Percentiles rank a stretch among this genome's conserved stretches.
Conservation (phyloP, 108 stramenopile species). For the Skeletonema grethae region DNA sequence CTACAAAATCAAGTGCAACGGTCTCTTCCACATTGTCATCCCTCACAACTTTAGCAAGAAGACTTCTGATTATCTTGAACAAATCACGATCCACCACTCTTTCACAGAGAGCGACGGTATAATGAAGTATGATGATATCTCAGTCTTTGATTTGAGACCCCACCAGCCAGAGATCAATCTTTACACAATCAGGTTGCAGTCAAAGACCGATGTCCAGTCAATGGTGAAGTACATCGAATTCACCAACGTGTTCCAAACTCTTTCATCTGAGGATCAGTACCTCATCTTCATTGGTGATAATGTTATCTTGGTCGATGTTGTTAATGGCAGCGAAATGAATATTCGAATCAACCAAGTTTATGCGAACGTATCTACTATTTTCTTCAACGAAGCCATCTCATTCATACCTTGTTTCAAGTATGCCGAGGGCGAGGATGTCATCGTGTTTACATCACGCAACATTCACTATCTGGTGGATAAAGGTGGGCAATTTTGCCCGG, state of each 20-base stretch:
- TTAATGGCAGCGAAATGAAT: constrained; percentile 25
- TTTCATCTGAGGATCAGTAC: constrained; percentile 47
- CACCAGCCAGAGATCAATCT: constrained; percentile 61
- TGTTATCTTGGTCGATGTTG: constrained; percentile 45
- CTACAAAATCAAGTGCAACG: constrained; percentile 51
- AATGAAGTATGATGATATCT: constrained; percentile 56
- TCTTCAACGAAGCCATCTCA: constrained; percentile 58
- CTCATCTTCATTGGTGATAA: constrained; percentile 59
- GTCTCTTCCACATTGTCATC: constrained; percentile 51
- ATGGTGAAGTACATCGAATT: constrained; percentile 66
- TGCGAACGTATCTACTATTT: constrained; percentile 50
- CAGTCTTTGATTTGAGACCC: constrained; percentile 55
- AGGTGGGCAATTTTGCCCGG: constrained; percentile 53
- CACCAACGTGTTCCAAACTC: constrained; percentile 47
- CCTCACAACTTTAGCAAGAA: constrained; percentile 54
- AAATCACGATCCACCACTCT: constrained; percentile 46
- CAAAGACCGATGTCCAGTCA: constrained; percentile 42
- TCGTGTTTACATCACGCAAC: constrained; percentile 53
- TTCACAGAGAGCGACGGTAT: constrained; percentile 52
- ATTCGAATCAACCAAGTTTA: constrained; percentile 55
- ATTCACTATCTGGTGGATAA: constrained; percentile 52
- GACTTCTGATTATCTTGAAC: constrained; percentile 53
- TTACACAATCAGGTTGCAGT: constrained; percentile 46
- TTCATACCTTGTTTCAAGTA: constrained; percentile 65
- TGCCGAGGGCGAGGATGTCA: constrained; percentile 55